Evolutionary conservation across 2,329 filamentous ascomycete genomes (phyloP).

Genomic region (Atkinsonella texensis): DNA sequence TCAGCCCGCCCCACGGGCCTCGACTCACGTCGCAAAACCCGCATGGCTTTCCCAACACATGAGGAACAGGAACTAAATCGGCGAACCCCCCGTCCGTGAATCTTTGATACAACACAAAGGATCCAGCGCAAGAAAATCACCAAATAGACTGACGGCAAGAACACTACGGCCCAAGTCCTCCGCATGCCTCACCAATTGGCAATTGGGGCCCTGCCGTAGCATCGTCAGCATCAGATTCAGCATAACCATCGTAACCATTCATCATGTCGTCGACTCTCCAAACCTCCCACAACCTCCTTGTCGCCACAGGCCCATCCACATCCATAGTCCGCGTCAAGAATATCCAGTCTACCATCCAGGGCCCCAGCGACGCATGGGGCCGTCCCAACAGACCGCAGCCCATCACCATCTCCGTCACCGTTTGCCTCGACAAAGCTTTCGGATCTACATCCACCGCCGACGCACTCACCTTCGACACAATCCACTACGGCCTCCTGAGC

Average conservation of each 20-base stretch:
- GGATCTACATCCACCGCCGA: constrained; percentile 45
- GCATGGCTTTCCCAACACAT: too few species aligned
- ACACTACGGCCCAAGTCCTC: too few species aligned
- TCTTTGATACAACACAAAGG: too few species aligned
- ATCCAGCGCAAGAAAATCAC: too few species aligned
- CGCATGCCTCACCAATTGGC: too few species aligned
- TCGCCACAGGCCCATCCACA: constrained; percentile 13
- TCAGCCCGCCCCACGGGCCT: too few species aligned
- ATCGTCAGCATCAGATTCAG: neutral
- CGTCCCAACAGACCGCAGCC: constrained; percentile 48
- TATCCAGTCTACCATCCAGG: constrained; percentile 43
- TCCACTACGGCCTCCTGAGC: constrained; percentile 62
- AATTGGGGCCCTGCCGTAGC: neutral
- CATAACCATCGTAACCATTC: neutral
- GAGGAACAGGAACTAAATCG: too few species aligned
- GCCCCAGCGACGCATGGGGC: constrained; percentile 58
- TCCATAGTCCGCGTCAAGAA: constrained; percentile 49
- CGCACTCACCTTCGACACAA: constrained; percentile 53
- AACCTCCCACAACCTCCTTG: constrained; percentile 1
- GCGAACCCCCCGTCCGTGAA: too few species aligned
- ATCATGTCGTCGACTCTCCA: constrained; percentile 1
- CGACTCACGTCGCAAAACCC: too few species aligned
- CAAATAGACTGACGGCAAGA: too few species aligned
- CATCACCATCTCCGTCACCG: constrained; percentile 44
- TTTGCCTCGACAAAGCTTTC: constrained; percentile 46